phyloP scores from a whole-genome alignment of 2,329 filamentous ascomycete species.

The Dendrostoma leiphaemia region DNA sequence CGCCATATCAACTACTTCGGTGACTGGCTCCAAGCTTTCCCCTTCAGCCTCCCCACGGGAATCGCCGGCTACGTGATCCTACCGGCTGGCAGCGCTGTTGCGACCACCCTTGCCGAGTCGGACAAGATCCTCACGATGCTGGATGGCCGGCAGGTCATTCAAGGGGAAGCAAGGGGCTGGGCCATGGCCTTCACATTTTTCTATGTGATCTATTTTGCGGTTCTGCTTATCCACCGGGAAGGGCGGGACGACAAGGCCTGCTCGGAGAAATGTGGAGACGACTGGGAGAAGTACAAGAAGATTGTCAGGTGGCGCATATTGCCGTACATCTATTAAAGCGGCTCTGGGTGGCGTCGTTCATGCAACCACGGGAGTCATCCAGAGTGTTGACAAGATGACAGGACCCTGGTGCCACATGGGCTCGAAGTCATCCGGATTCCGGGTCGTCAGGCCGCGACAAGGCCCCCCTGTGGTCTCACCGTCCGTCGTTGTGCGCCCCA shows the following conservation, averaged over 20 bases:
- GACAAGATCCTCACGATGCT: slow-evolving; percentile 41
- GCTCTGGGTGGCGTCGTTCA: slow-evolving; percentile 6
- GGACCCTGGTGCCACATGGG: slow-evolving; percentile 12
- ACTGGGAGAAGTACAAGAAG: slow-evolving; percentile 81
- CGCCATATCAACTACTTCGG: slow-evolving; percentile 91
- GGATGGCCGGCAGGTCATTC: slow-evolving; percentile 61
- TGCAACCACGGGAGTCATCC: slow-evolving; percentile 1
- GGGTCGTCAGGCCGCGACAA: slow-evolving; percentile 12
- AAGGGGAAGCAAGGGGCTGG: slow-evolving; percentile 70
- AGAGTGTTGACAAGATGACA: slow-evolving; percentile 4
- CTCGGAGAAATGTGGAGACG: slow-evolving; percentile 77
- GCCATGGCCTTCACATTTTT: slow-evolving; percentile 86
- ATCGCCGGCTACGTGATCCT: slow-evolving; percentile 74
- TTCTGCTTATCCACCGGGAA: slow-evolving; percentile 79
- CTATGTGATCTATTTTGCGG: slow-evolving; percentile 82
- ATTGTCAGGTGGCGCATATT: slow-evolving; percentile 76
- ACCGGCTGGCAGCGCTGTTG: slow-evolving; percentile 43
- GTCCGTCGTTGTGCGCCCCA: slow-evolving; percentile 17
- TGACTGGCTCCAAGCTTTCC: slow-evolving; percentile 87
- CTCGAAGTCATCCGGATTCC: slow-evolving; percentile 3
- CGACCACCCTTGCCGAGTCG: slow-evolving; percentile 42
- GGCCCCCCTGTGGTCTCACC: slow-evolving; percentile 16
- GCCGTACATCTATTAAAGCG: slow-evolving; percentile 69
- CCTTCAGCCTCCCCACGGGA: slow-evolving; percentile 80
- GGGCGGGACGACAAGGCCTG: slow-evolving; percentile 84